These are phyloP conservation scores for Sugiyamaella marilandica DNA, from an alignment of 805 yeast species.

Conservation along the genomic window DNA sequence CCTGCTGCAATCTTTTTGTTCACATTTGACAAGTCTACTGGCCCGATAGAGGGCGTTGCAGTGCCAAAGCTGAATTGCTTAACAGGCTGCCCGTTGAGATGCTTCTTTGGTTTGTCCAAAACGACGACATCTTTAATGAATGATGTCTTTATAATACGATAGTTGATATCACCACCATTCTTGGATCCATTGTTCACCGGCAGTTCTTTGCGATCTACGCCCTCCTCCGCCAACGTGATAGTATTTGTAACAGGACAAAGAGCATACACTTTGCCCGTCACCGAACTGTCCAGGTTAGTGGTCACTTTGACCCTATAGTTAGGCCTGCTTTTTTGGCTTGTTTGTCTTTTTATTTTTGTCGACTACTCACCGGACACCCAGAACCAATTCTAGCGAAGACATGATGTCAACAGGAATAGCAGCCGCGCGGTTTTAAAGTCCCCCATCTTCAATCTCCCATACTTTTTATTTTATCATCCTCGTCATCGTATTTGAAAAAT, in stretches of 20 bases:
- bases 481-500: too few relatives aligned
- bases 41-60: constrained; percentile 34
- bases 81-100: constrained; percentile 5
- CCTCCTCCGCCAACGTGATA: constrained; percentile 34
- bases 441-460: too few relatives aligned
- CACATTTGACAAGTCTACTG: constrained; percentile 31
- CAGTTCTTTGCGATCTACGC: not conserved
- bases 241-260: constrained; percentile 47
- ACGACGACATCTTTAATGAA: constrained; percentile 53
- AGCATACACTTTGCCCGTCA: constrained; percentile 61
- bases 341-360: not conserved
- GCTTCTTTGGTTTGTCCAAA: constrained; percentile 37
- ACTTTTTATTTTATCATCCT: too few relatives aligned
- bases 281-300: constrained; percentile 52
- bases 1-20: constrained; percentile 26
- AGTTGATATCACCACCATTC: constrained; percentile 27
- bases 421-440: too few relatives aligned
- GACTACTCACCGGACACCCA: constrained; percentile 14
- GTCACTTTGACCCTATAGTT: constrained; percentile 46
- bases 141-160: constrained; percentile 51
- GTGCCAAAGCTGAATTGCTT: constrained; percentile 27
- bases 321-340: constrained; percentile 26
- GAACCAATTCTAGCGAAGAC: constrained; percentile 16
- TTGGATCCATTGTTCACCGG: constrained; percentile 9
- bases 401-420: not conserved